Evolutionary conservation across 2,329 filamentous ascomycete genomes (phyloP), one percentile per base, ranked within the genome.

Genomic region (Penicillium italicum): DNA sequence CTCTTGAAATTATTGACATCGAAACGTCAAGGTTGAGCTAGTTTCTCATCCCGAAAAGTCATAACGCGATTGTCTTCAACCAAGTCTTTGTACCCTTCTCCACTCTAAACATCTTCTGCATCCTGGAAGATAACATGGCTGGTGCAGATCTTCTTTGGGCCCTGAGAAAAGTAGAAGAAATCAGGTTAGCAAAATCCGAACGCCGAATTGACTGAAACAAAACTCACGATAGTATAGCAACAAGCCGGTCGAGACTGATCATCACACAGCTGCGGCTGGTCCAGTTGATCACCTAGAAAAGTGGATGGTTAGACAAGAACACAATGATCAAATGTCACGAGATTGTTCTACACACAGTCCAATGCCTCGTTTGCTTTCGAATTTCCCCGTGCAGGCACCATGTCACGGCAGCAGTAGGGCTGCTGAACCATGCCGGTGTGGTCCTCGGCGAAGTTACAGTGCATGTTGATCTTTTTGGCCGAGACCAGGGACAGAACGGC

Each of bases 151-250:
- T 64, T 62, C 58, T 66, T 60, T 7, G 54, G 57, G 33, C 60
- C 64, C 66, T 70, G 38, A 1, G 40, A 11, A 18, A 45, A 28
- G 28, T 16, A 47, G 26, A 56, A 36, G n/a, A 48, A 44, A 11
- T 6, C 36, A 26, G 16, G 18, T 53, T 37, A 55, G 38, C 26
- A n/a, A 42, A 43, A 3, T 7, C 20, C 37, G 34, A 22, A 46
- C 41, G 12, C 9, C 5, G 14, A 22, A 26, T 5, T 24, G 14
- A 46, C 24, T 7, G 30, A 33, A 49, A n/a, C 10, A 36, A 44
- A n/a, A 66, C 69, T 63, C 40, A 71, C 69, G 62, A 69, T 67
- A 7, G 56, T 50, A 53, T 71, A 70, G 53, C 69, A 70, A 50
- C 69, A 71, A 49, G 64, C 67, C 20, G 66, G 58, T 7, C 65